Percentiles rank a stretch among this genome's conserved stretches.
Evolutionary conservation across 2,329 filamentous ascomycete species (phyloP).

Genomic region (Alternaria gansuensis): DNA sequence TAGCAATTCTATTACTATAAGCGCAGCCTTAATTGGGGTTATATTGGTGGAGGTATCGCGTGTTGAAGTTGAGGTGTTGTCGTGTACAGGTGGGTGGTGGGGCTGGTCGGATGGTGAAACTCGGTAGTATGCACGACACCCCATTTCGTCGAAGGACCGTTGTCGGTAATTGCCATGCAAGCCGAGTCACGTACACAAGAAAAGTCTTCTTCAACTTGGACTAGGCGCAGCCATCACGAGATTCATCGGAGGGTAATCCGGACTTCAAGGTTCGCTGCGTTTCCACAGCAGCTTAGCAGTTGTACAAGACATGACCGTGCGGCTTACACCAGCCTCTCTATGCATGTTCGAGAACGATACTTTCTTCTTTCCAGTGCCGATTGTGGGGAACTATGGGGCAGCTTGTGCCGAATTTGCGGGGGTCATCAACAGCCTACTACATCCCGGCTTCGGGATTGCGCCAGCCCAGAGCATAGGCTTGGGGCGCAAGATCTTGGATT

Average conservation of each 20-base stretch:
- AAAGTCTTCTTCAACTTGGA: slow-evolving; percentile 20
- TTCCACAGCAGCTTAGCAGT: neutral
- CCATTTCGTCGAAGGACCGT: slow-evolving; percentile 25
- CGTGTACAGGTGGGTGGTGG: too few species aligned
- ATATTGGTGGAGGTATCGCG: too few species aligned
- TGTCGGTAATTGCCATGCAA: slow-evolving; percentile 30
- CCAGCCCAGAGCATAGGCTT: slow-evolving; percentile 27
- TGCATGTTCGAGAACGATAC: slow-evolving; percentile 26
- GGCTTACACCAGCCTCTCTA: slow-evolving; percentile 22
- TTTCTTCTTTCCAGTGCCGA: slow-evolving; percentile 21
- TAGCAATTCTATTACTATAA: too few species aligned
- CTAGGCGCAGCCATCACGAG: slow-evolving; percentile 14
- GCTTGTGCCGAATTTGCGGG: slow-evolving; percentile 29
- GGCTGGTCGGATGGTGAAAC: too few species aligned
- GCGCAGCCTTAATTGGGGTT: too few species aligned
- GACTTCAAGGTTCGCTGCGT: slow-evolving; percentile 12
- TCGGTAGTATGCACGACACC: too few species aligned
- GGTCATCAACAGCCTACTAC: slow-evolving; percentile 32
- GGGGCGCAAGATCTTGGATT: slow-evolving; percentile 22
- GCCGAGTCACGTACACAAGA: slow-evolving; percentile 17
- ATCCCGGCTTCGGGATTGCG: slow-evolving; percentile 22
- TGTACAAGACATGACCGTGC: slow-evolving; percentile 13
- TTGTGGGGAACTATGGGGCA: slow-evolving; percentile 32
- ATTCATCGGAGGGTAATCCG: slow-evolving; percentile 18
- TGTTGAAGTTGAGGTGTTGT: too few species aligned